These are phyloP conservation scores for Pythium dissimile DNA, from an alignment of 352 stramenopile species.

Conservation along the genomic window DNA sequence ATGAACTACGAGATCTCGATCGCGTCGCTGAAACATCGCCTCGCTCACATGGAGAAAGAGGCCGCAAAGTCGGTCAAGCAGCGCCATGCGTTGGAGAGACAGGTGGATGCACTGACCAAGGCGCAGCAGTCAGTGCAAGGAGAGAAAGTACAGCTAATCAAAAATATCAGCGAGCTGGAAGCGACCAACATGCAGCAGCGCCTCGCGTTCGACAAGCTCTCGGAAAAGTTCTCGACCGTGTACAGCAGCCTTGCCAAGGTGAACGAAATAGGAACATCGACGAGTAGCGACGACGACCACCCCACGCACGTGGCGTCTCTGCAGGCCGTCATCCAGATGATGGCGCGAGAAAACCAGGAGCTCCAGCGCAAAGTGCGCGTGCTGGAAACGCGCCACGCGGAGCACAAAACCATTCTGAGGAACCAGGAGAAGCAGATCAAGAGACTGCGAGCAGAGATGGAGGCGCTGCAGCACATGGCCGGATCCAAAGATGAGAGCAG, in stretches of 20 bases:
- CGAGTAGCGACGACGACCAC: slow-evolving; percentile 12
- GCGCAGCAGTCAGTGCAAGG: slow-evolving; percentile 39
- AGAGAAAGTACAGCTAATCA: slow-evolving; percentile 35
- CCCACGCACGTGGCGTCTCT: slow-evolving; percentile 13
- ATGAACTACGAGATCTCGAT: slow-evolving; percentile 41
- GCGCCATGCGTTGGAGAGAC: slow-evolving; percentile 35
- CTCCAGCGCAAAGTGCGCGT: slow-evolving; percentile 58
- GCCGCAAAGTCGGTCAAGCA: slow-evolving; percentile 16
- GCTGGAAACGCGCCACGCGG: slow-evolving; percentile 48
- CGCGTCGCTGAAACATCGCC: slow-evolving; percentile 38
- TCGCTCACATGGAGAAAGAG: slow-evolving; percentile 47
- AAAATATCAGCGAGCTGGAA: slow-evolving; percentile 44
- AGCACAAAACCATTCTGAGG: slow-evolving; percentile 50
- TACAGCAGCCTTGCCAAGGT: slow-evolving; percentile 62
- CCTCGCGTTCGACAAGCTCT: slow-evolving; percentile 67
- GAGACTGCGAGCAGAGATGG: slow-evolving; percentile 59
- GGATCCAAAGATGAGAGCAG: slow-evolving; percentile 28
- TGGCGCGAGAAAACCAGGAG: slow-evolving; percentile 71
- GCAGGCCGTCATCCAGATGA: slow-evolving; percentile 48
- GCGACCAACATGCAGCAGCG: slow-evolving; percentile 44
- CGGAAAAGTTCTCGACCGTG: slow-evolving; percentile 44
- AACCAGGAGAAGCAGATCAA: slow-evolving; percentile 75
- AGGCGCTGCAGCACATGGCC: slow-evolving; percentile 72
- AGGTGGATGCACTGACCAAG: slow-evolving; percentile 27
- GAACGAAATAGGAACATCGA: slow-evolving; percentile 22